These are phyloP conservation scores for Claviceps cyperi DNA, from an alignment of 2,329 filamentous ascomycete genomes.

Conservation along the genomic window DNA sequence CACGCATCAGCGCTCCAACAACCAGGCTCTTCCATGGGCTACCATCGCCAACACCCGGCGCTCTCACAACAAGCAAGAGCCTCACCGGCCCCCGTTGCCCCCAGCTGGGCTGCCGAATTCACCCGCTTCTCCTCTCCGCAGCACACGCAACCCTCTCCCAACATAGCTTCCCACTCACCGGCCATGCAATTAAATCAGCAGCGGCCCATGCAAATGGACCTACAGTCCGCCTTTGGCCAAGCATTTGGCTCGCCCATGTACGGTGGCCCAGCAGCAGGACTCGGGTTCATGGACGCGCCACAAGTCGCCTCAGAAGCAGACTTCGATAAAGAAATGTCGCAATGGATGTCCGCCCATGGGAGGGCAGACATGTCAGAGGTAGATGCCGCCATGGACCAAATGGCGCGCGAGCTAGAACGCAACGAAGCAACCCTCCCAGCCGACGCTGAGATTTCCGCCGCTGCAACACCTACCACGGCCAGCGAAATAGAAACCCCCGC, in stretches of 20 bases:
- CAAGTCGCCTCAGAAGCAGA: slow-evolving; percentile 14
- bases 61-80: slow-evolving; percentile 12
- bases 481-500: not conserved
- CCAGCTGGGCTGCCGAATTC: slow-evolving; percentile 25
- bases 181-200: slow-evolving; percentile 14
- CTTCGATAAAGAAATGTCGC: slow-evolving; percentile 27
- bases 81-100: slow-evolving; percentile 11
- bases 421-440: slow-evolving; percentile 18
- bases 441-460: slow-evolving; percentile 3
- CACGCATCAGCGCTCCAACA: slow-evolving; percentile 18
- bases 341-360: slow-evolving; percentile 25
- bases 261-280: slow-evolving; percentile 9
- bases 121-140: slow-evolving; percentile 16
- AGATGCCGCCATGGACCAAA: slow-evolving; percentile 28
- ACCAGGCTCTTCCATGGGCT: slow-evolving; percentile 1
- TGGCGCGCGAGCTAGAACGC: slow-evolving; percentile 26
- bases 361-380: slow-evolving; percentile 22
- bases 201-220: slow-evolving; percentile 11
- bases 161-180: slow-evolving; percentile 5
- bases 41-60: slow-evolving; percentile 3
- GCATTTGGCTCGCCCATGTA: slow-evolving; percentile 15
- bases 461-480: not conserved
- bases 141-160: slow-evolving; percentile 11
- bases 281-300: slow-evolving; percentile 12
- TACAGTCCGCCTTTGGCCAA: slow-evolving; percentile 18